Evolutionary conservation across 208 protist species (phyloP), one percentile per base, ranked within the genome.

Genomic region (Crithidia fasciculata): DNA sequence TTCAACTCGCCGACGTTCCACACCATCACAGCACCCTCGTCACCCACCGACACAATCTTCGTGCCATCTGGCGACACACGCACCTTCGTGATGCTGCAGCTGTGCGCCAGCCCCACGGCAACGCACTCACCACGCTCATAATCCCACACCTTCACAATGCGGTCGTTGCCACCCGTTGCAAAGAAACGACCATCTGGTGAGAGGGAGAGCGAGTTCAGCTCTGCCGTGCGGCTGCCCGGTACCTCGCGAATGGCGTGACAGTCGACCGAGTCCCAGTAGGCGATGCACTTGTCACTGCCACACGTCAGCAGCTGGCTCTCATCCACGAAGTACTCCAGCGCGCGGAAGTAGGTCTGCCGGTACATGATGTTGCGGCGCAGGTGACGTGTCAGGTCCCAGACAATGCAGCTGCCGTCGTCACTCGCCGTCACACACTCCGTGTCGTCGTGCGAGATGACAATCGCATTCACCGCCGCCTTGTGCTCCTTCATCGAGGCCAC

Each of bases 401-500:
- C 88, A 76, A 98, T 98, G 88, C 95, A 98, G 59, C 95, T 98
- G 61, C 97, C 98, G 78, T 99, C 98, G 70, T 97, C 93, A 45
- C 86, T 92, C 45, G 96, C 94, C 19, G 83, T 95, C 57, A 99
- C 88, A 71, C 95, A 98, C 85, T 99, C 95, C 4, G 83, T 90
- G 85, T 98, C 95, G 70, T 98, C 89, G 40, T 83, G 76, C 44
- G 85, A 85, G 41, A 98, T 81, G 39, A 69, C 73, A 44, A 98
- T 91, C 10, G 84, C 78, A 67, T 98, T 98, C 10, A 99, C 87
- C 2, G 87, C 90, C 5, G 84, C 87, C 85, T 98, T 98, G 88
- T 99, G 98, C 86, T 99, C 97, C 76, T 98, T 98, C 95, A 99
- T 98, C 40, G 90, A 93, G 8, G 93, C 88, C 64, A 95, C 84